These are phyloP conservation scores for Copromyces sp. DNA, from an alignment of 495 filamentous ascomycete genomes.

Conservation along the genomic window DNA sequence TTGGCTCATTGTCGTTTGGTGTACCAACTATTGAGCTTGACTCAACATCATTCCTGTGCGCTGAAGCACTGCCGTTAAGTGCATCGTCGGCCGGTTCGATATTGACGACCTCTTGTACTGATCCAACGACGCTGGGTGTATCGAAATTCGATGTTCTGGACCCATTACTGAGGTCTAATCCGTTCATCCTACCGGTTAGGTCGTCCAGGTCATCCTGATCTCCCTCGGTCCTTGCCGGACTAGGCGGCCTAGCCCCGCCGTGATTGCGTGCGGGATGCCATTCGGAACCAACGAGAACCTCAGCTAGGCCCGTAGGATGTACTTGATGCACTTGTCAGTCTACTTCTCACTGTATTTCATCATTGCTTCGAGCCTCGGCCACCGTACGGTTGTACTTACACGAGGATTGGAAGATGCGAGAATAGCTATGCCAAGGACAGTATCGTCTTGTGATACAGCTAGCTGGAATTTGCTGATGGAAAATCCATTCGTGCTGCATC, in stretches of 20 bases:
- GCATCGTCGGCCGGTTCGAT: neutral
- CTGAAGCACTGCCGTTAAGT: neutral
- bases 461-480: neutral
- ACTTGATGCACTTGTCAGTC: neutral
- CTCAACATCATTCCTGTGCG: neutral
- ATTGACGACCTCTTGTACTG: neutral
- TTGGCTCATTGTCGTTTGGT: neutral
- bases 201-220: neutral
- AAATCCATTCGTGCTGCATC: neutral
- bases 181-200: neutral
- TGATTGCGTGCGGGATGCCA: neutral
- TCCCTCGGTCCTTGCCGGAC: neutral
- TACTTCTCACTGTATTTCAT: neutral
- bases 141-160: rapidly evolving
- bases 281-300: neutral
- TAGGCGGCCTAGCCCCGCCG: neutral
- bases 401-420: neutral
- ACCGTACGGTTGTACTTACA: neutral
- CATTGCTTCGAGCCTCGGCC: neutral
- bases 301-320: neutral
- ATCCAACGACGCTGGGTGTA: neutral
- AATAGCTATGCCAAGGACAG: neutral
- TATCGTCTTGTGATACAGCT: neutral
- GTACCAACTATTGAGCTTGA: neutral
- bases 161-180: neutral